Conservation (phyloP, 1,284 basidiomycete genomes). For the Singerocomus rubriflavus region DNA sequence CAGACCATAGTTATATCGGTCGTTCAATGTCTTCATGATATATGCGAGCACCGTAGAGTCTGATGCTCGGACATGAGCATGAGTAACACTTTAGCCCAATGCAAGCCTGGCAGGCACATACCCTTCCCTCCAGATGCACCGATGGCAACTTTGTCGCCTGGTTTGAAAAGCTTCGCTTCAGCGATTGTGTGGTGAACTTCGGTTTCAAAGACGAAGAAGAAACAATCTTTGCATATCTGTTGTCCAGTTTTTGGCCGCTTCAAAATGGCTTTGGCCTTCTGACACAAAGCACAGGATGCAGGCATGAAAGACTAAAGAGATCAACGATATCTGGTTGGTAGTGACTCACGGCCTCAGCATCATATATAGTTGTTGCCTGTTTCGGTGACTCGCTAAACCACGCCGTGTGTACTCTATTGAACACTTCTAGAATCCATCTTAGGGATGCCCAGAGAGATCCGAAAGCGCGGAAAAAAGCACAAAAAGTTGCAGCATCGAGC, state of each 20-base stretch:
- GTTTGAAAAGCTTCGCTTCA: constrained; percentile 77
- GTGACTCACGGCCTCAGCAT: too few species aligned
- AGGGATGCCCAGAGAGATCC: constrained; percentile 65
- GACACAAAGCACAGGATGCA: constrained; percentile 71
- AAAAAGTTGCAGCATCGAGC: constrained; percentile 46
- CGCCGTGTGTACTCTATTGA: not conserved
- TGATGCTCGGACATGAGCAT: constrained; percentile 32
- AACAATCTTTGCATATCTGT: constrained; percentile 93
- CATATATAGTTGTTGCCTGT: not conserved
- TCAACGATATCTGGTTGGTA: too few species aligned
- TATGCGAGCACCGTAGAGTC: constrained; percentile 98
- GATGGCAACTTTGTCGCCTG: constrained; percentile 95
- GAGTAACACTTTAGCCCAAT: not conserved
- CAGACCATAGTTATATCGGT: constrained; percentile 90
- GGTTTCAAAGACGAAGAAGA: constrained; percentile 97
- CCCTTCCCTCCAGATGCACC: constrained; percentile 98
- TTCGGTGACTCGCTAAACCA: not conserved
- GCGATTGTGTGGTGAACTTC: constrained; percentile 97
- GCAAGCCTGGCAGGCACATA: constrained; percentile 29
- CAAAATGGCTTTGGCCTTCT: constrained; percentile 78
- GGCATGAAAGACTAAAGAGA: constrained; percentile 47
- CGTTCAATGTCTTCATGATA: constrained; percentile 94
- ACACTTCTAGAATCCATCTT: constrained; percentile 23
- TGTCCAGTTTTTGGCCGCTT: constrained; percentile 97
- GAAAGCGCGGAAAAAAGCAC: constrained; percentile 75